Evolutionary conservation across 2,329 filamentous ascomycete species (phyloP), one percentile per base, ranked within the genome.

Genomic region (Aspergillus quadrilineatus): DNA sequence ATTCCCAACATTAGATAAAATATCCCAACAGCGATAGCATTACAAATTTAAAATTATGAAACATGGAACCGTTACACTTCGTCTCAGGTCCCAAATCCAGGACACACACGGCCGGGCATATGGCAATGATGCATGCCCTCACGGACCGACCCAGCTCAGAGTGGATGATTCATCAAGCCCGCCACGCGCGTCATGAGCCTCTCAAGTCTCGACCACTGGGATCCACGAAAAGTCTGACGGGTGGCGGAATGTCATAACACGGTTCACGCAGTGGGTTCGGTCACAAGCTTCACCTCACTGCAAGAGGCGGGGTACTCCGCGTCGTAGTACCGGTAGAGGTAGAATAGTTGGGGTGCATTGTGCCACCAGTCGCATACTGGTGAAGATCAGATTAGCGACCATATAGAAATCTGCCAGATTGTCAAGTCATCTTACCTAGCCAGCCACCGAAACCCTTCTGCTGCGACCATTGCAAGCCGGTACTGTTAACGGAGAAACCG

Each of bases 351-450:
- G 28, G 74, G 73, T 17, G 64, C 65, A 37, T 69, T 69, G 62
- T 76, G 73, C 59, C 62, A 69, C 74, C 73, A 76, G 50, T 75
- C 69, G 58, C 74, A 76, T 6, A 73, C 74, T 76, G 53, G 36
- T 48, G 14, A 3, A 51, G 6, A 32, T 57, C 50, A 58, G 53
- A 51, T 14, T 53, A 44, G 37, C 12, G 22, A 14, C 39, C 26
- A 28, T 36, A 26, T 6, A 4, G 15, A 8, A 26, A 42, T 42
- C 22, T 30, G 15, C 43, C 12, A 28, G 44, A 30, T 22, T 22
- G 3, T 22, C 22, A 22, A 4, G 17, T 43, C 22, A 37, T 66
- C 73, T 67, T 64, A 76, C 73, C 71, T 30, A 76, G 60, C 74
- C 74, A 76, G 26, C 73, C 73, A 30, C 66, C 68, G 43, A 74